Base-by-base conservation (phyloP, 2,329 filamentous ascomycete species). In the Leptographium galeiforme region DNA sequence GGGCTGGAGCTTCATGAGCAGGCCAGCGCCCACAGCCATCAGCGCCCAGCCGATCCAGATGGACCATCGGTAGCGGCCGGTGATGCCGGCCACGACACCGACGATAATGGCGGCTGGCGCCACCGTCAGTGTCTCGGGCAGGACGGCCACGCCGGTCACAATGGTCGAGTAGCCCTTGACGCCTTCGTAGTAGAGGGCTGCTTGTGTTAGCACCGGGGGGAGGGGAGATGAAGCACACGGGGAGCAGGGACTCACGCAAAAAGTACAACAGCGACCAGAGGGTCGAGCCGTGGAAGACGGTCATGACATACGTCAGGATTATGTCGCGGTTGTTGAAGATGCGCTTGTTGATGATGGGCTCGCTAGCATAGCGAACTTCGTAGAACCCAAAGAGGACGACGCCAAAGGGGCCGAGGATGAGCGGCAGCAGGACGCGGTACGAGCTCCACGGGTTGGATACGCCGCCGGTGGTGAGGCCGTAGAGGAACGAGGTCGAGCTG, bases 211-310 rank as follows among this genome's bases (percentile, higher is more conserved):
- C 10, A 25, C 25, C n/a, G n/a, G n/a, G 25, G 25, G 25, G 25
- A 44, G 19, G 14, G 1, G 10, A 4, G 14, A 30, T 12, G 41
- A 19, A 13, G 12, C 19, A 16, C n/a, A n/a, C n/a, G n/a, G 33
- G 30, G 40, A 18, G 33, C 34, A 18, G n/a, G 12, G 14, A 43
- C 72, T 74, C 4, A 68, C 64, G 58, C 71, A 73, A 1, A 58
- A 61, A 81, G 64, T 80, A 81, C 4, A 81, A 64, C 0, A 76
- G 57, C 16, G 70, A 72, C 75, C 76, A 76, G 30, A 76, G 68
- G 16, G 79, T 66, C 56, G 77, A 71, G 53, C 79, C 79, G 61
- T 84, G 79, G 25, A 84, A 64, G 14, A 80, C 60, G 1, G 78
- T 79, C 44, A 73, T 71, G 39, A 76, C 60, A 48, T 66, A 61